A percentile compares a stretch with the other conserved stretches of the same genome.
Evolutionary conservation across 805 yeast species (phyloP).

Genomic region (Candida mattraensis): DNA sequence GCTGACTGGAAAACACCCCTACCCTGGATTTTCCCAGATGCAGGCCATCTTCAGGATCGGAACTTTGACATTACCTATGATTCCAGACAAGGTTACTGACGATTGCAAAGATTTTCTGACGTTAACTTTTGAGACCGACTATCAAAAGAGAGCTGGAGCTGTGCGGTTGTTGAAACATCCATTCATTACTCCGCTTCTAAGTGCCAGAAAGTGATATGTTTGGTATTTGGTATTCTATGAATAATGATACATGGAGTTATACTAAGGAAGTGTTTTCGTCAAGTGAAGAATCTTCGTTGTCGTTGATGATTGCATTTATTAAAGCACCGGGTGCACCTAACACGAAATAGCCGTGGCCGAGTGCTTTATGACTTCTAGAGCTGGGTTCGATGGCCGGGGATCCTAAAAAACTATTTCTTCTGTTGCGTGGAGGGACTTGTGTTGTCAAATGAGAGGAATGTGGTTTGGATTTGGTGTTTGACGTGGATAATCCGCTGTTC

Average conservation of each 20-base stretch:
- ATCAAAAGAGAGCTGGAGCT: slow-evolving; percentile 72
- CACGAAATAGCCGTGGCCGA: slow-evolving; percentile 26
- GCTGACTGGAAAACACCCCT: slow-evolving; percentile 96
- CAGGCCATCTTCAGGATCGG: slow-evolving; percentile 96
- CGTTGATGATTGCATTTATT: slow-evolving; percentile 16
- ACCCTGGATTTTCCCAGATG: slow-evolving; percentile 92
- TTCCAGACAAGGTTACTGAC: slow-evolving; percentile 71
- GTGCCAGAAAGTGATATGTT: slow-evolving; percentile 33
- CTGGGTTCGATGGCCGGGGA: too few species aligned
- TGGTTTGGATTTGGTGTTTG: neutral
- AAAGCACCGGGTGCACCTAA: slow-evolving; percentile 24
- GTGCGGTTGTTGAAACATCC: slow-evolving; percentile 62
- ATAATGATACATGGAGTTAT: too few species aligned
- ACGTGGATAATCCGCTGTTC: neutral
- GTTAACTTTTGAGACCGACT: slow-evolving; percentile 73
- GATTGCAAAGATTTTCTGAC: slow-evolving; percentile 67
- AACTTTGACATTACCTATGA: slow-evolving; percentile 73
- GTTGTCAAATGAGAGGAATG: neutral
- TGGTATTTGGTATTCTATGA: slow-evolving; percentile 1
- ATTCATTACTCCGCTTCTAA: slow-evolving; percentile 52
- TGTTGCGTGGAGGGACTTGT: too few species aligned
- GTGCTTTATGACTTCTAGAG: neutral
- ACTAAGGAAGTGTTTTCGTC: too few species aligned
- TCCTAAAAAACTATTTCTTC: slow-evolving; percentile 17
- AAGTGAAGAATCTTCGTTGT: slow-evolving; percentile 3